Evolutionary conservation across 2,329 filamentous ascomycete species (phyloP).

Genomic region (Calonectria honghensis): DNA sequence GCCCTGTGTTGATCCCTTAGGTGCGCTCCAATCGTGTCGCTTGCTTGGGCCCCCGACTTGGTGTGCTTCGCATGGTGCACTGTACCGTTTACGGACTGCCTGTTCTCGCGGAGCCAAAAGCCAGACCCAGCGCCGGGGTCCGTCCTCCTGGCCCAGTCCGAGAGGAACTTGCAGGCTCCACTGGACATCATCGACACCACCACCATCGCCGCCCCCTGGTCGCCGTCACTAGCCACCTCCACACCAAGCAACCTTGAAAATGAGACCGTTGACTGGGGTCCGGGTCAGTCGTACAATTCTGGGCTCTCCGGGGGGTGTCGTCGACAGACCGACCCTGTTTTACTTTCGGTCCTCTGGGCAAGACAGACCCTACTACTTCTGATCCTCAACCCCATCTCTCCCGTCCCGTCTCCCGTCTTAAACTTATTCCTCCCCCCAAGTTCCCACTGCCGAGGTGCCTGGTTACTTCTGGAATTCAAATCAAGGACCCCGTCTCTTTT

Average conservation of each 20-base stretch:
- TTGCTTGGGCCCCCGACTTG: conserved; percentile 45
- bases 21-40: conserved; percentile 51
- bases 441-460: conserved; percentile 44
- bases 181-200: conserved; percentile 56
- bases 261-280: conserved; percentile 55
- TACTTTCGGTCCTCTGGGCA: conserved; percentile 49
- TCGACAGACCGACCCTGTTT: conserved; percentile 47
- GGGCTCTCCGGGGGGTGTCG: conserved; percentile 49
- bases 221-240: conserved; percentile 58
- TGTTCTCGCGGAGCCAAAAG: conserved; percentile 38
- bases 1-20: conserved; percentile 37
- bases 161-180: conserved; percentile 52
- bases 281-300: conserved; percentile 56
- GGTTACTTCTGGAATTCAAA: conserved; percentile 40
- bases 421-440: conserved; percentile 44
- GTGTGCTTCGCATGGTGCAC: conserved; percentile 30
- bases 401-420: conserved; percentile 43
- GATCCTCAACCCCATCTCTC: conserved; percentile 52
- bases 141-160: conserved; percentile 38
- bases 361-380: conserved; percentile 55
- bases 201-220: conserved; percentile 55
- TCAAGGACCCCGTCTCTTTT: conserved; percentile 32
- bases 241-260: conserved; percentile 56
- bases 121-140: conserved; percentile 45
- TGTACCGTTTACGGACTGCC: conserved; percentile 30